Evolutionary conservation across 495 filamentous ascomycete species (phyloP), one percentile per base, ranked within the genome.

Genomic region (Hypoxylon fuscum): DNA sequence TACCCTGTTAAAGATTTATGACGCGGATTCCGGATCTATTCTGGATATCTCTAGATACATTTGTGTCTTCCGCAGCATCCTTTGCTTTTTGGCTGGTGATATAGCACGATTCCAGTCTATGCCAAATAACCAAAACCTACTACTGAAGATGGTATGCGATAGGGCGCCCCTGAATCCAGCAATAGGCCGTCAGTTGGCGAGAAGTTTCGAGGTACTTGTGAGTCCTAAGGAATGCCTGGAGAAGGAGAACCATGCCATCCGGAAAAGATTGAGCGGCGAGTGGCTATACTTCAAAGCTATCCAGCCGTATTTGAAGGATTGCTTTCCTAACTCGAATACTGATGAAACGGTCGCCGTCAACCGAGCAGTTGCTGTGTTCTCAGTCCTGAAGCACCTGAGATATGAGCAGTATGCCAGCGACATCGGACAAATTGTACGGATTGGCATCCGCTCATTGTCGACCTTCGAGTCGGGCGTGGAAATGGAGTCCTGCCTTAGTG

Each of bases 321-420:
- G 64, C 51, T 64, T 68, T 7, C 62, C 55, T 2, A 53, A 20
- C n/a, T 35, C 41, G 0, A 52, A 27, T 7, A 27, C 64, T 35
- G 50, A 56, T 3, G 62, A 64, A 40, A 41, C 15, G 9, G 38
- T 32, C 18, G 37, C 60, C 8, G 35, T 59, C 7, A 68, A 70
- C 27, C 69, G 69, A 15, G 40, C 68, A 2, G 65, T 73, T 2
- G 55, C 63, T 1, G 40, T 64, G 5, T 76, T 82, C 15, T 64
- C 74, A 0, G 66, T 80, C n/a, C 60, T 79, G 27, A 70, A 60
- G 35, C 71, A 80, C 63, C 70, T 77, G 17, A 68, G 68, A 3
- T 78, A 74, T 40, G 57, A 64, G n/a, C 66, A 77, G 4, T 82
- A 77, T 52, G 66, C 79, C 17, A 73, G 75, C 15, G 77, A 80